phyloP scores from a whole-genome alignment of 2,329 filamentous ascomycete genomes.

The Botrytis galanthina region DNA sequence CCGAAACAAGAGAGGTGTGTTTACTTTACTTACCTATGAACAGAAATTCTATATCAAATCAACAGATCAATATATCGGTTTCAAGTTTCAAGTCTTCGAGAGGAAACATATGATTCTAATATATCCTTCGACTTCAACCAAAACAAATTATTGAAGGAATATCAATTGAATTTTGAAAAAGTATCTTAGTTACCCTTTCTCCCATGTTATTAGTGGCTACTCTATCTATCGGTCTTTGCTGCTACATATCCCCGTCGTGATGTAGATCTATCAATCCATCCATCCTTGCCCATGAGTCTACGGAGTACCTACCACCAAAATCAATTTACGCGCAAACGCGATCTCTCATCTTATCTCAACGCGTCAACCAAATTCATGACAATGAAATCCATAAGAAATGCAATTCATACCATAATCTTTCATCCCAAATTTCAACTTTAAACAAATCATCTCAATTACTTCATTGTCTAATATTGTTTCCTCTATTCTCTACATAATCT shows the following conservation, averaged over 20 bases:
- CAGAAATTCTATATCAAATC: background rate
- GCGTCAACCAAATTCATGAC: constrained; percentile 7
- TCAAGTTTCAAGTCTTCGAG: no score
- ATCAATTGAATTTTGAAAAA: background rate
- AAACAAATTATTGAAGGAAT: background rate
- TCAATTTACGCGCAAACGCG: constrained; percentile 19
- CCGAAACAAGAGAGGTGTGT: background rate
- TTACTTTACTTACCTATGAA: no score
- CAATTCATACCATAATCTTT: background rate
- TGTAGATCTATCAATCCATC: background rate
- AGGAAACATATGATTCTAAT: no score
- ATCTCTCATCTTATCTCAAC: background rate
- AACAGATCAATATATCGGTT: background rate
- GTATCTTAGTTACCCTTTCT: background rate
- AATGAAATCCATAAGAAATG: background rate
- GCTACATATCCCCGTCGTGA: background rate
- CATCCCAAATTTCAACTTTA: background rate
- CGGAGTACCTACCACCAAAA: background rate
- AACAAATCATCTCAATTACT: background rate
- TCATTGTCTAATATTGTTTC: background rate
- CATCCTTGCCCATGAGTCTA: background rate
- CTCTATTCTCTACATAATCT: background rate
- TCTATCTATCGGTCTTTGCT: background rate
- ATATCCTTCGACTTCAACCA: background rate
- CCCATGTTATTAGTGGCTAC: background rate